A percentile compares a stretch with the other conserved stretches of the same genome.
Conservation (phyloP, 192 early-diverging fungal species). For the Neocallimastix lanati region DNA sequence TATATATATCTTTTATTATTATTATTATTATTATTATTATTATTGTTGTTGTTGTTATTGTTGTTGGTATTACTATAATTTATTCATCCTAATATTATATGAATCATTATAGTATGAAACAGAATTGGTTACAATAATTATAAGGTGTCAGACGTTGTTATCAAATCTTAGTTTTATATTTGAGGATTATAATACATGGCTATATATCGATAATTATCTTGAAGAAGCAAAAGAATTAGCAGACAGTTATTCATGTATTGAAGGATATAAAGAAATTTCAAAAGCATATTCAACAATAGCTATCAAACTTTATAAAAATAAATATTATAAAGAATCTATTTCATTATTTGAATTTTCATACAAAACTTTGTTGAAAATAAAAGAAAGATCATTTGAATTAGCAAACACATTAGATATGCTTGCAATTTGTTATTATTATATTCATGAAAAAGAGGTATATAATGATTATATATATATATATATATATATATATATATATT, state of each 20-base stretch:
- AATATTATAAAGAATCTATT: background rate
- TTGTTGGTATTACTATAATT: too few species aligned
- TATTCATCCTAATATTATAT: too few species aligned
- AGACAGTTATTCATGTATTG: background rate
- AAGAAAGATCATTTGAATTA: background rate
- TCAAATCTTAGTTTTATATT: background rate
- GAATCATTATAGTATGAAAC: too few species aligned
- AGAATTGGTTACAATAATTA: background rate
- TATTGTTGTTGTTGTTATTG: too few species aligned
- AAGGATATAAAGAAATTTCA: background rate
- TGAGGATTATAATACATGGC: background rate
- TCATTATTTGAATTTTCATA: background rate
- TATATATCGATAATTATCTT: background rate
- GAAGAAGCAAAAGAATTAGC: background rate
- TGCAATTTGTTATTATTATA: background rate
- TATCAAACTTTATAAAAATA: background rate
- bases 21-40: too few species aligned
- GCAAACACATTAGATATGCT: background rate
- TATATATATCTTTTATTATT: too few species aligned
- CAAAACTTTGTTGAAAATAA: background rate
- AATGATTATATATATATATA: background rate
- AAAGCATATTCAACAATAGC: background rate
- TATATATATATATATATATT: background rate
- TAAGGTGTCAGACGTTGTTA: background rate
- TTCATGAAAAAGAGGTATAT: background rate